Base-by-base conservation (phyloP, 2,329 filamentous ascomycete species). In the Trichothecium roseum region DNA sequence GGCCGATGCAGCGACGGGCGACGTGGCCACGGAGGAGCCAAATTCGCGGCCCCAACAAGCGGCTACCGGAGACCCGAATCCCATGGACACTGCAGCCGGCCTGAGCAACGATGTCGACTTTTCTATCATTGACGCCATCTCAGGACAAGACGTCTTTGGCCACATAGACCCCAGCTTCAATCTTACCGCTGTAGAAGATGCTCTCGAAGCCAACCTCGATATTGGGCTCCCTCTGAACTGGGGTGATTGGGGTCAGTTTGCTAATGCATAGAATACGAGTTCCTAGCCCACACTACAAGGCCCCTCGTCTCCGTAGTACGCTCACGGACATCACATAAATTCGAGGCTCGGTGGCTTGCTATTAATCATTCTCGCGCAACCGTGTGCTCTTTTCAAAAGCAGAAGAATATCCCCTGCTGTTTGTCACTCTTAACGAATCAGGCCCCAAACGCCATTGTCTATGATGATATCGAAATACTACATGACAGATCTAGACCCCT, bases 81-180 rank as follows among this genome's bases (percentile, higher is more conserved):
- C 36, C 17, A 48, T 51, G 35, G 48, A 53, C 15, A 46, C 49
- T 5, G 45, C 50, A 0, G 40, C 48, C 3, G 53, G 51, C 2
- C 36, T 55, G 36, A 54, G 60, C 31, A 54, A 54, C 14, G 40
- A 49, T 2, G 51, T 64, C 5, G 63, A 68, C 39, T 62, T 63
- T 36, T 61, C 58, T 0, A 45, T 63, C 12, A 53, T 66, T 4
- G 62, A 66, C 28, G 53, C 60, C 3, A 52, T 64, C 18, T 63
- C 63, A 1, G 67, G 69, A 2, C 54, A 71, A n/a, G 68, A 74
- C 30, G 55, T 74, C 1, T 73, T 73, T 43, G 66, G 65, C 3
- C 63, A 72, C 30, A 70, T 74, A 18, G 70, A 72, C 33, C 69
- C 69, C 3, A 69, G 54, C 33, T 74, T 74, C 42, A 62, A 74